phyloP scores from a whole-genome alignment of 495 filamentous ascomycete genomes.

The Astrocystis sublimbata region DNA sequence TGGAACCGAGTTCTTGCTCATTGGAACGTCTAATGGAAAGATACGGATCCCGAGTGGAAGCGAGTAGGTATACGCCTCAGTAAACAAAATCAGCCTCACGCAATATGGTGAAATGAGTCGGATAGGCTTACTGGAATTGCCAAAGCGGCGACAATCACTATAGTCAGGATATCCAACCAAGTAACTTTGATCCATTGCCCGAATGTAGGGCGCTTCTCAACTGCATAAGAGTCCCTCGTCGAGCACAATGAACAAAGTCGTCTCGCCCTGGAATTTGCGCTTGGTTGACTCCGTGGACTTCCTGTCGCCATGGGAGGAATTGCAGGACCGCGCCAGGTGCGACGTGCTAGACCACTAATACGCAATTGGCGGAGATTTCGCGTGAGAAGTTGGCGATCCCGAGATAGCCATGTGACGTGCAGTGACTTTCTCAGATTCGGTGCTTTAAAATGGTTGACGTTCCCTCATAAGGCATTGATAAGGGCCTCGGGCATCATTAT shows the following conservation, averaged over 20 bases:
- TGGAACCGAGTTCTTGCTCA: not conserved
- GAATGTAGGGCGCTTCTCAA: constrained; percentile 43
- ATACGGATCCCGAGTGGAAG: not conserved
- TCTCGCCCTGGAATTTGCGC: not conserved
- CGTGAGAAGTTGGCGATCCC: not conserved
- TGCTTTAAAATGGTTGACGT: not conserved
- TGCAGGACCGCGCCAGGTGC: not conserved
- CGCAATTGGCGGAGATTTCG: not conserved
- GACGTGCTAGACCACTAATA: not conserved
- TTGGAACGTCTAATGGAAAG: constrained; percentile 10
- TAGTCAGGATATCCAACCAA: constrained; percentile 50
- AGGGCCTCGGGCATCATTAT: not conserved
- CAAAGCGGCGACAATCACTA: constrained; percentile 45
- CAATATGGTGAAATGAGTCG: not conserved
- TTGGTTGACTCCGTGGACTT: not conserved
- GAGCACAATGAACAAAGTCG: constrained; percentile 4
- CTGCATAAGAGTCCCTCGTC: constrained; percentile 23
- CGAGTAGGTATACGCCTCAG: constrained; percentile 11
- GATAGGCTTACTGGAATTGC: constrained; percentile 42
- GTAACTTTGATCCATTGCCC: constrained; percentile 46
- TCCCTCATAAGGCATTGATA: not conserved
- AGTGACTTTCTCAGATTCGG: not conserved
- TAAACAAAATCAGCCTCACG: not conserved
- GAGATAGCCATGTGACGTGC: not conserved
- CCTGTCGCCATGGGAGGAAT: not conserved